Evolutionary conservation across 148 eudicot genomes (phyloP).

Genomic region (Drosera capensis): DNA sequence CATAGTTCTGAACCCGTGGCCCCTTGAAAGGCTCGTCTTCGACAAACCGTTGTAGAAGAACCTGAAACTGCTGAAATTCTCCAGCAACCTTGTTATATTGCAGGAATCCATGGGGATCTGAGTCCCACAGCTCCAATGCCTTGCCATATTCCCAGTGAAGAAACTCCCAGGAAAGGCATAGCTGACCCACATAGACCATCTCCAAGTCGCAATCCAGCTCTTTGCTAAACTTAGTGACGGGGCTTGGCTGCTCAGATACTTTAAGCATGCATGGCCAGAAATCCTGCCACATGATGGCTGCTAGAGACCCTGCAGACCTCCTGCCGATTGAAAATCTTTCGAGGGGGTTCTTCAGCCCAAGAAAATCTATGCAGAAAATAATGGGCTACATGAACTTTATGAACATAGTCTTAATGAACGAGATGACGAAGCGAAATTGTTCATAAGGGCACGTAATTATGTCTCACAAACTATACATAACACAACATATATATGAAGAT

Average conservation of each 20-base stretch:
- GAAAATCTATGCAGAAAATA: conserved; percentile 38
- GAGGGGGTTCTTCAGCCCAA: conserved; percentile 69
- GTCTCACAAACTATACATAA: too few species aligned
- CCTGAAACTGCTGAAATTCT: conserved; percentile 92
- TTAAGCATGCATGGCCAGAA: conserved; percentile 33
- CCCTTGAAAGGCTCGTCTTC: conserved; percentile 81
- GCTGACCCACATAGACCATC: conserved; percentile 76
- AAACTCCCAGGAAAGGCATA: conserved; percentile 96
- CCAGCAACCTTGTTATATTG: conserved; percentile 71
- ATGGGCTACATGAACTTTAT: background rate
- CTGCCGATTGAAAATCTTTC: conserved; percentile 30
- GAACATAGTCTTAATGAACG: background rate
- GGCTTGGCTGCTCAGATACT: conserved; percentile 16
- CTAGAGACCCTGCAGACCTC: conserved; percentile 22
- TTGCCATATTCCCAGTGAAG: conserved; percentile 83
- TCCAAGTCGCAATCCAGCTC: conserved; percentile 71
- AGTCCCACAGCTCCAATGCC: conserved; percentile 70
- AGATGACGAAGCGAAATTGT: background rate
- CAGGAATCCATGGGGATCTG: conserved; percentile 13
- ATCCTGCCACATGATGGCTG: conserved; percentile 38
- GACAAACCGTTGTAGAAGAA: conserved; percentile 57
- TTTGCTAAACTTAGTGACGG: conserved; percentile 36
- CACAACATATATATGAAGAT: too few species aligned
- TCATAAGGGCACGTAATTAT: too few species aligned
- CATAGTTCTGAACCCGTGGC: conserved; percentile 64